These are phyloP conservation scores for Mucor irregularis DNA, from an alignment of 371 early-diverging fungal genomes.

Conservation along the genomic window DNA sequence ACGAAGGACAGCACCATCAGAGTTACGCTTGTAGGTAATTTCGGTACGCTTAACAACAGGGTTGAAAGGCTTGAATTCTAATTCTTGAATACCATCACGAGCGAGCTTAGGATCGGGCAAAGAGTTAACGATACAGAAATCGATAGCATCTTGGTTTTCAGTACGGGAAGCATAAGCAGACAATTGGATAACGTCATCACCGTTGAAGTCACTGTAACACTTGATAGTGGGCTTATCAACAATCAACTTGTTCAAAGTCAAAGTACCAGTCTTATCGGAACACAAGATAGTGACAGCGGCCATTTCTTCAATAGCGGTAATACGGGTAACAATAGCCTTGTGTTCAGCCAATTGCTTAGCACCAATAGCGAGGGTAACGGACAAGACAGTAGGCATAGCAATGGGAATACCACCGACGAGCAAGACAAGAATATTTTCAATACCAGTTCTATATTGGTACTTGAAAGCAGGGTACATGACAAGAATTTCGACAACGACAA, in stretches of 20 bases:
- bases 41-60: conserved; percentile 89
- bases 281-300: conserved; percentile 93
- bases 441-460: conserved; percentile 68
- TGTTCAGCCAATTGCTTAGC: conserved; percentile 92
- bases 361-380: conserved; percentile 94
- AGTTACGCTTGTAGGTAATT: conserved; percentile 66
- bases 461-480: conserved; percentile 83
- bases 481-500: conserved; percentile 79
- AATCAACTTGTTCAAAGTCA: conserved; percentile 92
- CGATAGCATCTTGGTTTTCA: conserved; percentile 82
- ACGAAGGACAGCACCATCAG: conserved; percentile 65
- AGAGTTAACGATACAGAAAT: conserved; percentile 74
- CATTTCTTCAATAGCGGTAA: conserved; percentile 91
- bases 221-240: conserved; percentile 70
- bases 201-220: conserved; percentile 54
- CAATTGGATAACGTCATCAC: conserved; percentile 62
- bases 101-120: conserved; percentile 59
- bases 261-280: conserved; percentile 97
- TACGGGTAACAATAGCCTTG: conserved; percentile 89
- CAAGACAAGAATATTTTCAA: conserved; percentile 74
- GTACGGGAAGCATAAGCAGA: conserved; percentile 72
- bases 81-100: conserved; percentile 67
- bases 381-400: conserved; percentile 85
- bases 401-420: conserved; percentile 83
- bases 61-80: conserved; percentile 88